A percentile compares a stretch with the other conserved stretches of the same genome.
phyloP scores from a whole-genome alignment of 768 basidiomycete genomes.

The Hysterangium stoloniferum region DNA sequence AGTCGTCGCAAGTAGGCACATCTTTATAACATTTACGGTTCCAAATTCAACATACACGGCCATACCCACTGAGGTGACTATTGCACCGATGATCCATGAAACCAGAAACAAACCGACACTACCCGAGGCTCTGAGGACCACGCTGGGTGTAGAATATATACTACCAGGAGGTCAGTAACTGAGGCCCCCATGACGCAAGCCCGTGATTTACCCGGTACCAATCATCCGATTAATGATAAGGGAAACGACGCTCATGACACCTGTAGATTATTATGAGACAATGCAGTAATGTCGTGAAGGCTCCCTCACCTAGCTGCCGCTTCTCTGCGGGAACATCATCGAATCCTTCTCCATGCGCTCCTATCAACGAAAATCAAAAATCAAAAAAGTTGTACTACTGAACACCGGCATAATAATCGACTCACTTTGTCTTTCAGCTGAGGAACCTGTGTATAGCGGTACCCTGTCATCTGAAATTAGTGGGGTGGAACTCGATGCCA shows the following conservation, averaged over 20 bases:
- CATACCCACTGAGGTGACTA: slow-evolving; percentile 58
- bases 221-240: slow-evolving; percentile 74
- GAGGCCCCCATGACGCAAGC: not conserved
- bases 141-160: slow-evolving; percentile 63
- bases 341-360: not conserved
- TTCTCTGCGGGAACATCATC: slow-evolving; percentile 37
- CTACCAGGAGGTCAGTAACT: slow-evolving; percentile 26
- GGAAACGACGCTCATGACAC: slow-evolving; percentile 47
- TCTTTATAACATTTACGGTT: slow-evolving; percentile 38
- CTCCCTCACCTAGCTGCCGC: slow-evolving; percentile 40
- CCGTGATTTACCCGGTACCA: slow-evolving; percentile 51
- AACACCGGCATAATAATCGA: too few relatives aligned
- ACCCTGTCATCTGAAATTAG: not conserved
- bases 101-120: slow-evolving; percentile 61
- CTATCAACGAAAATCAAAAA: not conserved
- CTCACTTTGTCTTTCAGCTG: too few relatives aligned
- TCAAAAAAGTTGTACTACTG: too few relatives aligned
- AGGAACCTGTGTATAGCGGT: too few relatives aligned
- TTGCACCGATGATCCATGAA: slow-evolving; percentile 65
- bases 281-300: slow-evolving; percentile 14
- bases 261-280: slow-evolving; percentile 21
- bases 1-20: not conserved
- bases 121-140: slow-evolving; percentile 56
- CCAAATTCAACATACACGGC: slow-evolving; percentile 71
- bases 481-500: not conserved